Base-by-base conservation (phyloP, 768 basidiomycete genomes). In the Macrocybe gigantea region DNA sequence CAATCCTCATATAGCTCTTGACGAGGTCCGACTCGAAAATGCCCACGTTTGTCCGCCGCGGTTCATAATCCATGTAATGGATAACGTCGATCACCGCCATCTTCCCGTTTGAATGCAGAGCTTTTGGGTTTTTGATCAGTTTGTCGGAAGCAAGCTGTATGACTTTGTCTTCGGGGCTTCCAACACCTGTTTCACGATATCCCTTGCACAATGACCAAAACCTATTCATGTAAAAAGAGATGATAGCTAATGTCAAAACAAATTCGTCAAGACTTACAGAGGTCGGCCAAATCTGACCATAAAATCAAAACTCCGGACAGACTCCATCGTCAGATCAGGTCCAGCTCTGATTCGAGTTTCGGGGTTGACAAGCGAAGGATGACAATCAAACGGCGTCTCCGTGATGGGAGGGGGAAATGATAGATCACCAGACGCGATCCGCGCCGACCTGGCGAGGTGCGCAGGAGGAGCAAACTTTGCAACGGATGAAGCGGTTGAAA, bases 1-100 rank as follows among this genome's bases (percentile, higher is more conserved):
- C 50, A 7, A 53, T 45, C 11, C 55, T 45, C 59, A 60, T 56
- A 37, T 58, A 55, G 33, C 49, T 54, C 7, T 42, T 55, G 15
- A 60, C 55, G 10, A 58, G 49, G 9, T 42, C 33, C 12, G 53
- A 42, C 41, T 54, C 53, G 12, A 36, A 5, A 7, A 33, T 14
- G 4, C n/a, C 10, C 4, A 33, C 36, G 33, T 43, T 42, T 10
- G 39, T 47, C 15, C 42, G 33, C 22, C 22, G 22, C 35, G 51
- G 49, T 33, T 52, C 54, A 33, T 31, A 59, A 37, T 53, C 50
- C 11, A 61, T 52, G 15, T 36, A 33, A 22, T 55, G 14, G 10
- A 47, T 55, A 10, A 52, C 47, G 36, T 57, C 55, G 6, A 58
- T 41, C 13, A 56, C 45, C 22, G 22, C 22, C 22, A 22, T 22